These are phyloP conservation scores for Tulasnella sp. DNA, from an alignment of 768 basidiomycete genomes.

Conservation along the genomic window DNA sequence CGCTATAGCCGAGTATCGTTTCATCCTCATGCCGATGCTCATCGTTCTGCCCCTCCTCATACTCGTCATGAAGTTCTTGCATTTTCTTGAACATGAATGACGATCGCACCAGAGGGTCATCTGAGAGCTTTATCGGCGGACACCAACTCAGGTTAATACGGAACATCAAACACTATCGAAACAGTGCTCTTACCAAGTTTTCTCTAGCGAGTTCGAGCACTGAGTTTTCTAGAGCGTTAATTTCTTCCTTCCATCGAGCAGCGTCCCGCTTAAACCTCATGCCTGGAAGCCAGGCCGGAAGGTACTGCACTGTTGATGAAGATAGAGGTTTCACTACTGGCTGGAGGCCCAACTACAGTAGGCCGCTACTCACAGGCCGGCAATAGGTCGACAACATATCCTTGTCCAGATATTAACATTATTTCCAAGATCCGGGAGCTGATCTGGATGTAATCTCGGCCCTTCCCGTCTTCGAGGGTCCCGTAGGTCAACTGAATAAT, in stretches of 20 bases:
- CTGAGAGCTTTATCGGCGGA: neutral
- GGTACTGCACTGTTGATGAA: neutral
- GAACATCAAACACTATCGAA: too few relatives aligned
- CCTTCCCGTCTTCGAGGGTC: neutral
- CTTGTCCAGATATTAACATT: neutral
- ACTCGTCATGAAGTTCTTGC: neutral
- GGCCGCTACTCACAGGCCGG: neutral
- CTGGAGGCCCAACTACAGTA: neutral
- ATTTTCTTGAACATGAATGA: neutral
- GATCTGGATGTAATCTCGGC: neutral
- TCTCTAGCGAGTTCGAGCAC: neutral
- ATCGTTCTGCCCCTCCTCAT: neutral
- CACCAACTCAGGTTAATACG: neutral
- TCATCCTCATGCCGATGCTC: neutral
- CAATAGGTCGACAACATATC: slow-evolving; percentile 15
- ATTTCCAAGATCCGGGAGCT: neutral
- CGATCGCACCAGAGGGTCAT: neutral
- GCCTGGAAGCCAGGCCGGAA: slow-evolving; percentile 22
- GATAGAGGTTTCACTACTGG: neutral
- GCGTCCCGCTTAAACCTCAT: slow-evolving; percentile 13
- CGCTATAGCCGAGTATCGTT: neutral
- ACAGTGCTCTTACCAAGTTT: neutral
- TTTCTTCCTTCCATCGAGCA: neutral
- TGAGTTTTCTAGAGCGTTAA: neutral
- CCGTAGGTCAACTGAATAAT: slow-evolving; percentile 1